phyloP scores from a whole-genome alignment of 1,139 yeast genomes.

The Torulaspora globosa region DNA sequence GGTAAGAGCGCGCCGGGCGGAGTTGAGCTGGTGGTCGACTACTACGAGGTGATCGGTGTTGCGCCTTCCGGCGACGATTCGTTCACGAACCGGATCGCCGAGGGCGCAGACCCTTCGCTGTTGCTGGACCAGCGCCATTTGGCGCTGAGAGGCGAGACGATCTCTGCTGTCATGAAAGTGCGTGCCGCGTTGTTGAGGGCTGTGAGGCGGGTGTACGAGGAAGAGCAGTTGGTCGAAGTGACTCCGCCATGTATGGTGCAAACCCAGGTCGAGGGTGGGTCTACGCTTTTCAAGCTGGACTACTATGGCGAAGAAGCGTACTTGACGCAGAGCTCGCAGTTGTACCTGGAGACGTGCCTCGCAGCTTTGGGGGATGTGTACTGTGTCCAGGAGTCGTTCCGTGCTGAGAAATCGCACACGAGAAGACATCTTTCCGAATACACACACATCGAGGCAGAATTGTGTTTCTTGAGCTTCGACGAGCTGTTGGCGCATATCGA shows the following conservation, averaged over 20 bases:
- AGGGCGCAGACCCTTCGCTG: slow-evolving; percentile 88
- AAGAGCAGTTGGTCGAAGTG: slow-evolving; percentile 79
- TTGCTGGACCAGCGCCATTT: slow-evolving; percentile 93
- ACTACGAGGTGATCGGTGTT: slow-evolving; percentile 78
- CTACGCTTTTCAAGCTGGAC: slow-evolving; percentile 86
- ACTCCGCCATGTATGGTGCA: slow-evolving; percentile 99
- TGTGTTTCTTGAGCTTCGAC: slow-evolving; percentile 81
- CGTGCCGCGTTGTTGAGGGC: slow-evolving; percentile 74
- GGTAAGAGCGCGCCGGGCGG: slow-evolving; percentile 98
- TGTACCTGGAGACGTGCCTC: slow-evolving; percentile 92
- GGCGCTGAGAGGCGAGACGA: slow-evolving; percentile 89
- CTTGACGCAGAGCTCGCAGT: slow-evolving; percentile 94
- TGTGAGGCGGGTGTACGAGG: slow-evolving; percentile 70
- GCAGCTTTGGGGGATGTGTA: slow-evolving; percentile 96
- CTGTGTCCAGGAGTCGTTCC: slow-evolving; percentile 97
- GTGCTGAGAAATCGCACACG: slow-evolving; percentile 98
- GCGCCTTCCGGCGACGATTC: slow-evolving; percentile 98
- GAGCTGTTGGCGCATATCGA: slow-evolving; percentile 85
- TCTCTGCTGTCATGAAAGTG: slow-evolving; percentile 93
- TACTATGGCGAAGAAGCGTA: slow-evolving; percentile 97
- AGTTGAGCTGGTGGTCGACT: slow-evolving; percentile 88
- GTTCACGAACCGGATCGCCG: slow-evolving; percentile 89
- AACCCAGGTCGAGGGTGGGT: slow-evolving; percentile 99
- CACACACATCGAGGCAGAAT: slow-evolving; percentile 94
- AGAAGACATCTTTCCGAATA: slow-evolving; percentile 97